Percentiles rank a stretch among this genome's conserved stretches.
phyloP scores from a whole-genome alignment of 75 land plant genomes.

The Azolla pinnata region DNA sequence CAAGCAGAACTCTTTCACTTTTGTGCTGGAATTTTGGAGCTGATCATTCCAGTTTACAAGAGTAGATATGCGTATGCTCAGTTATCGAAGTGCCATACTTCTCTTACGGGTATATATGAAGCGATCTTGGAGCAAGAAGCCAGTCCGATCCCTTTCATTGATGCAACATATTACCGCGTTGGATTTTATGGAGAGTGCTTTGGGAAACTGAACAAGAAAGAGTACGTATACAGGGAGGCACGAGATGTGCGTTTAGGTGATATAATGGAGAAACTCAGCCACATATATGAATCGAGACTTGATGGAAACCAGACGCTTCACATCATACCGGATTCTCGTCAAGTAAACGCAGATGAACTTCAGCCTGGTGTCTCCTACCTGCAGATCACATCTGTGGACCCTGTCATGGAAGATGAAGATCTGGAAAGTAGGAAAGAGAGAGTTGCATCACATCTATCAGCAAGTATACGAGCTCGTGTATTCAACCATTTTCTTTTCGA shows the following conservation, averaged over 20 bases:
- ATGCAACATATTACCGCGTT: conserved; percentile 97
- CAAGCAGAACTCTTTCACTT: conserved; percentile 97
- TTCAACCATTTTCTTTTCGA: conserved; percentile 95
- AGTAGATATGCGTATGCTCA: conserved; percentile 81
- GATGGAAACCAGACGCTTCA: conserved; percentile 76
- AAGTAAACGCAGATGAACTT: conserved; percentile 88
- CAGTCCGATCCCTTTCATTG: conserved; percentile 90
- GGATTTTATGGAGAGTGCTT: conserved; percentile 94
- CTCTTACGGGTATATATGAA: conserved; percentile 79
- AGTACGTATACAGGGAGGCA: conserved; percentile 92
- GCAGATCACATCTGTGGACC: conserved; percentile 97
- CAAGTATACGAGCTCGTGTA: conserved; percentile 75
- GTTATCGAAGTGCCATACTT: conserved; percentile 92
- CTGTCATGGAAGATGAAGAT: conserved; percentile 97
- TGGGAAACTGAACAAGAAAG: conserved; percentile 77
- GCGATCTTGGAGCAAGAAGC: conserved; percentile 92
- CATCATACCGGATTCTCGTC: conserved; percentile 97
- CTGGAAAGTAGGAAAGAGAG: conserved; percentile 86
- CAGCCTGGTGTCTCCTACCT: conserved; percentile 81
- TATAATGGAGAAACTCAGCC: conserved; percentile 93
- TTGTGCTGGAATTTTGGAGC: conserved; percentile 89
- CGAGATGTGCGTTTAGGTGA: conserved; percentile 95
- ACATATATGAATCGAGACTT: conserved; percentile 79
- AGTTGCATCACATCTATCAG: conserved; percentile 59
- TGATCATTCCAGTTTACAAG: conserved; percentile 96